Conservation (phyloP, 768 basidiomycete genomes). For the Boletus subparvulus region DNA sequence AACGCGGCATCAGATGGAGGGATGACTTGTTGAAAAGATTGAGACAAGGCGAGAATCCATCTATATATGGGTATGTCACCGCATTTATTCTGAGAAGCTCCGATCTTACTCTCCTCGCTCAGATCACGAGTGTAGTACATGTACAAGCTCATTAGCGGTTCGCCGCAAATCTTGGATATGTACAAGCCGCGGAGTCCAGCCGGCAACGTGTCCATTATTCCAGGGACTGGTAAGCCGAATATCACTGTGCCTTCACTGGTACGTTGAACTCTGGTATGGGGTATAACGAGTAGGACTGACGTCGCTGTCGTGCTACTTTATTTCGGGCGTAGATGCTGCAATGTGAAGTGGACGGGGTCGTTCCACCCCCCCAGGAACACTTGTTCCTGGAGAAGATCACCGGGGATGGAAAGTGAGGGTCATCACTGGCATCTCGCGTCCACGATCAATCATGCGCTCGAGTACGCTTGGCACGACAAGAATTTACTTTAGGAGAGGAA, state of each 20-base stretch:
- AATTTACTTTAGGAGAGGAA: no score
- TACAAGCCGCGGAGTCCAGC: no score
- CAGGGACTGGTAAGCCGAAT: not conserved
- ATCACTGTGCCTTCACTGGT: constrained; percentile 64
- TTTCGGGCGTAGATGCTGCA: constrained; percentile 51
- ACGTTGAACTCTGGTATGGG: constrained; percentile 15
- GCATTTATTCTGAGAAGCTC: no score
- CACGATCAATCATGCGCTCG: no score
- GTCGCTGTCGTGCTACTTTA: no score
- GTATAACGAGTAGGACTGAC: not conserved
- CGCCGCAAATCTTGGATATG: constrained; percentile 20
- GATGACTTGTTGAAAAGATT: no score
- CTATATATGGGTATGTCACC: no score
- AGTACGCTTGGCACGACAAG: no score
- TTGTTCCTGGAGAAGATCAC: constrained; percentile 19
- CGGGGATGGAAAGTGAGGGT: constrained; percentile 36
- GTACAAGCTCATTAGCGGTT: constrained; percentile 30
- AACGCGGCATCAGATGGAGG: no score
- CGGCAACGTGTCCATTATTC: constrained; percentile 39
- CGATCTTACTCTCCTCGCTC: not conserved
- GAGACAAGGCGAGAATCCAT: no score
- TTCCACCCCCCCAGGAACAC: constrained; percentile 43
- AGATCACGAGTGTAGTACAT: constrained; percentile 56
- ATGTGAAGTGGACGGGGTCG: constrained; percentile 58
- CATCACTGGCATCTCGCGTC: constrained; percentile 32